phyloP scores from a whole-genome alignment of 2,329 filamentous ascomycete genomes.

The Ophiosphaerella herpotricha region DNA sequence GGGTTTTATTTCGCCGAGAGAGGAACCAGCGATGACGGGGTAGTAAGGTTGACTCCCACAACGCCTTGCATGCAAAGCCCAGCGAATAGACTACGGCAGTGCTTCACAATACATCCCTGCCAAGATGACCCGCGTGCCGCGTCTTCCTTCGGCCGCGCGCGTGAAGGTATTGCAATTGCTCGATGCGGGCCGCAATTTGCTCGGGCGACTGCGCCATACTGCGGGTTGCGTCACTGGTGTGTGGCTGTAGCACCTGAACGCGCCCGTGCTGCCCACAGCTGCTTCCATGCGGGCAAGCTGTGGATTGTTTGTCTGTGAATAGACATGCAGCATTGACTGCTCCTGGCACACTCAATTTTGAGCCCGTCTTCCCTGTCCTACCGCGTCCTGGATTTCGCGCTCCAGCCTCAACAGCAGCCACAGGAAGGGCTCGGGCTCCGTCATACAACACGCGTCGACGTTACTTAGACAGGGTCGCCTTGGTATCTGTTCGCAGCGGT shows the following conservation, averaged over 20 bases:
- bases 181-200: conserved; percentile 6
- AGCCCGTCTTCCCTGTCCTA: conserved; percentile 11
- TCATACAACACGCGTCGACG: conserved; percentile 39
- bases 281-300: conserved; percentile 23
- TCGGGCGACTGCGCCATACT: conserved; percentile 21
- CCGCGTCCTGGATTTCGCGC: conserved; percentile 13
- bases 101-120: conserved; percentile 2
- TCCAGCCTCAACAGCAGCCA: conserved; percentile 35
- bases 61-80: background rate
- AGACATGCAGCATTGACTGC: conserved; percentile 12
- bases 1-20: too few species aligned
- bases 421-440: conserved; percentile 23
- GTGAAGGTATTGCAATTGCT: background rate
- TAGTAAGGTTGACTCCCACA: background rate
- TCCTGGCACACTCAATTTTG: background rate
- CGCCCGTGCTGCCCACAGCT: conserved; percentile 8
- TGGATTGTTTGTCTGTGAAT: conserved; percentile 14
- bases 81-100: background rate
- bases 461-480: conserved; percentile 3
- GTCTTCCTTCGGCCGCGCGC: conserved; percentile 10
- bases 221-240: conserved; percentile 20
- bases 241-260: conserved; percentile 25
- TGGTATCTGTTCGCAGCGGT: background rate
- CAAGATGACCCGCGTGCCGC: conserved; percentile 19
- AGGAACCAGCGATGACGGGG: too few species aligned